Evolutionary conservation across 2,329 filamentous ascomycete species (phyloP).

Genomic region (Epichloe scottii): DNA sequence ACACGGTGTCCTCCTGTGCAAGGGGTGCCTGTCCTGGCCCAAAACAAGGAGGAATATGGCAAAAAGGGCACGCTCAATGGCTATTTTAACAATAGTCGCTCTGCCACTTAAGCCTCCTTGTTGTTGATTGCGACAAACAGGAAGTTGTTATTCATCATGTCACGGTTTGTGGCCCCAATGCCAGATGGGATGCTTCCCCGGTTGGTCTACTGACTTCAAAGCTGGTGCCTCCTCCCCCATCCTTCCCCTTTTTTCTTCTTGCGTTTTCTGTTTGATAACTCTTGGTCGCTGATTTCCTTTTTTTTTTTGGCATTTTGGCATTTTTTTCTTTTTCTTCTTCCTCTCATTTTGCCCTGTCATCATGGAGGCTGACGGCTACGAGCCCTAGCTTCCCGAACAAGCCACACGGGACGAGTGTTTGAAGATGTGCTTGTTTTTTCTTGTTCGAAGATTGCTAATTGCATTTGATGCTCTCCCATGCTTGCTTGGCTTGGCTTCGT

Average conservation of each 20-base stretch:
- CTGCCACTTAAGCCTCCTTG: not conserved
- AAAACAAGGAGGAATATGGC: not conserved
- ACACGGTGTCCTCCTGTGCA: not conserved
- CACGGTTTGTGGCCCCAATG: conserved; percentile 1
- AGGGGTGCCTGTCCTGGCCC: not conserved
- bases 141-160: not conserved
- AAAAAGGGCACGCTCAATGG: not conserved
- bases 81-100: not conserved
- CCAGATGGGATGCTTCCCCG: conserved; percentile 1
- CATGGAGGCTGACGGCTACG: not conserved
- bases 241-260: not conserved
- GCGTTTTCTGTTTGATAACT: not conserved
- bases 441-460: too few relatives aligned
- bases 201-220: not conserved
- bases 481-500: too few relatives aligned
- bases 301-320: not conserved
- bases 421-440: not conserved
- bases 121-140: not conserved
- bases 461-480: too few relatives aligned
- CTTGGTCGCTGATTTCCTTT: not conserved
- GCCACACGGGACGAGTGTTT: not conserved
- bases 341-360: not conserved
- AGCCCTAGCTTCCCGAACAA: not conserved
- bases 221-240: not conserved
- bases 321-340: not conserved